phyloP scores from a whole-genome alignment of 805 yeast genomes.

The Candida ortonii region DNA sequence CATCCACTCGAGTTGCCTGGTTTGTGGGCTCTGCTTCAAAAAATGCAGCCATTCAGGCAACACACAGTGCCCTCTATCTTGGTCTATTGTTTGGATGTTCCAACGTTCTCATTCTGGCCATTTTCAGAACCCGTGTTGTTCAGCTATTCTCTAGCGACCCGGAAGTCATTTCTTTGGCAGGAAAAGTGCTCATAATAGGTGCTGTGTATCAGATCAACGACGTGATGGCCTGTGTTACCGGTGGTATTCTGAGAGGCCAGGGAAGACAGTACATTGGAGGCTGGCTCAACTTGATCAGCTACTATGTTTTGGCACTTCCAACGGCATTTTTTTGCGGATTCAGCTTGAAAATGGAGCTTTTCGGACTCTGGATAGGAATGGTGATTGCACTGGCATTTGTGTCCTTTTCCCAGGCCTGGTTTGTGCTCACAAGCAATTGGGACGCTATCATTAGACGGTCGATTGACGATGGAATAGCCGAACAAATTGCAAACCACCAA shows the following conservation, averaged over 20 bases:
- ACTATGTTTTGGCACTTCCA: conserved; percentile 64
- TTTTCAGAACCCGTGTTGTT: conserved; percentile 43
- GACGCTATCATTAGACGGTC: conserved; percentile 30
- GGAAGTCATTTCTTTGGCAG: conserved; percentile 50
- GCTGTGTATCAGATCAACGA: conserved; percentile 72
- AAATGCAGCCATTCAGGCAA: conserved; percentile 36
- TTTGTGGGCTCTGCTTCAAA: conserved; percentile 43
- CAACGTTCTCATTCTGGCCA: conserved; percentile 45
- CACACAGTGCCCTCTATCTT: conserved; percentile 36
- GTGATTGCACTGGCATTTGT: conserved; percentile 51
- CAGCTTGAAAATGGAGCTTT: conserved; percentile 44
- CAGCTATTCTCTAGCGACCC: conserved; percentile 59
- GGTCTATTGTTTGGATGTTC: conserved; percentile 37
- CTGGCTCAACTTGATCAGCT: conserved; percentile 51
- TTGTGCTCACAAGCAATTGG: conserved; percentile 31
- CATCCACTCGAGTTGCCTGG: conserved; percentile 57
- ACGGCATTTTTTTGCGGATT: conserved; percentile 54
- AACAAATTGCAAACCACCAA: conserved; percentile 5
- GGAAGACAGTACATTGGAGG: conserved; percentile 70
- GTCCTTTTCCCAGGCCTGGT: conserved; percentile 41
- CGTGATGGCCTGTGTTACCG: conserved; percentile 66
- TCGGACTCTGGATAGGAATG: conserved; percentile 66
- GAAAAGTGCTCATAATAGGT: conserved; percentile 55
- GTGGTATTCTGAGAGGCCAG: conserved; percentile 76
- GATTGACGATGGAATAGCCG: conserved; percentile 26